A percentile compares a stretch with the other conserved stretches of the same genome.
Evolutionary conservation across 1,284 basidiomycete genomes (phyloP).

Genomic region (Trichosporon inkin): DNA sequence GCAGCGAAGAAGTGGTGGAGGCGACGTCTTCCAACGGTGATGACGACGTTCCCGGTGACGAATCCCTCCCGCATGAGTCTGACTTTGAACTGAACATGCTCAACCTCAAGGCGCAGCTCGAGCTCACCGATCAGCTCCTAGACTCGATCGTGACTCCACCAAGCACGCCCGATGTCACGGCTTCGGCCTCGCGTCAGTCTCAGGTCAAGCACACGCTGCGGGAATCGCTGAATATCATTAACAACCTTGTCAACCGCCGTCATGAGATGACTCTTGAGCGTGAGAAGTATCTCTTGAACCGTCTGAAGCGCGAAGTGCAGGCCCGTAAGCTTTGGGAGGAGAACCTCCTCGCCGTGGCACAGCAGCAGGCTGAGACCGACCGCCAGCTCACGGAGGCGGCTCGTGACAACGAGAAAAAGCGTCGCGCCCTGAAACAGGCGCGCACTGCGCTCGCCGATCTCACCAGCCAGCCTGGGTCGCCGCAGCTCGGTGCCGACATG

Average conservation of each 20-base stretch:
- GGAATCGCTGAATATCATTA: slow-evolving; percentile 61
- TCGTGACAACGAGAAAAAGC: slow-evolving; percentile 51
- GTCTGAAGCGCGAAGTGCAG: slow-evolving; percentile 65
- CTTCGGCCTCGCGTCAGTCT: slow-evolving; percentile 46
- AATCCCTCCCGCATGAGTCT: slow-evolving; percentile 61
- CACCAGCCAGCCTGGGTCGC: slow-evolving; percentile 29
- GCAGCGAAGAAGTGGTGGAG: slow-evolving; percentile 21
- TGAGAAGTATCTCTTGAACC: slow-evolving; percentile 71
- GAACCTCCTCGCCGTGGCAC: slow-evolving; percentile 77
- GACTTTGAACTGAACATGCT: slow-evolving; percentile 72
- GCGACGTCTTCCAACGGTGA: slow-evolving; percentile 29
- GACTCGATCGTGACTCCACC: slow-evolving; percentile 54
- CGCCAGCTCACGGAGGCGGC: slow-evolving; percentile 59
- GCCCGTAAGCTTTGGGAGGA: slow-evolving; percentile 85
- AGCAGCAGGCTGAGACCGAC: slow-evolving; percentile 82
- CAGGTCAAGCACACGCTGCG: slow-evolving; percentile 61
- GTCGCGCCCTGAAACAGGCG: slow-evolving; percentile 60
- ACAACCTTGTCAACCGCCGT: slow-evolving; percentile 64
- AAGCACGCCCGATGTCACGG: slow-evolving; percentile 23
- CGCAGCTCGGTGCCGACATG: slow-evolving; percentile 3
- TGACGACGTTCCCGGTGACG: slow-evolving; percentile 14
- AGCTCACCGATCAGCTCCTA: slow-evolving; percentile 68
- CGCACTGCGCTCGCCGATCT: slow-evolving; percentile 60
- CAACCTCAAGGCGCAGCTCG: slow-evolving; percentile 71
- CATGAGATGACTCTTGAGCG: slow-evolving; percentile 68